These are phyloP conservation scores for Leishmania braziliensis DNA, from an alignment of 208 protist genomes.

Conservation along the genomic window DNA sequence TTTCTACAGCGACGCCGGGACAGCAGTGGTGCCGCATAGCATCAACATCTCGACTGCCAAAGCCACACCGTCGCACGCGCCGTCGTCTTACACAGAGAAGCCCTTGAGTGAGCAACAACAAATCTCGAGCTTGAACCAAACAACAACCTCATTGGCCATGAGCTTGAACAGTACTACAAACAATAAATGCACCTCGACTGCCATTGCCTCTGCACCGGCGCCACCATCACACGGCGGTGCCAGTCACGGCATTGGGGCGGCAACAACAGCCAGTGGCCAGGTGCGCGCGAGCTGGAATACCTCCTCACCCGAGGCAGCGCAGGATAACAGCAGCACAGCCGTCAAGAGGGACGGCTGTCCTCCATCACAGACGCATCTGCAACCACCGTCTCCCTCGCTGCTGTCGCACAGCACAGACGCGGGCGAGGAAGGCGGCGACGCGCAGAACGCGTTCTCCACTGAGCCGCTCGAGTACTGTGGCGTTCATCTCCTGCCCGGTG, in stretches of 20 bases:
- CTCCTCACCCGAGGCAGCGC: background rate
- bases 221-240: slow-evolving; percentile 1
- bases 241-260: background rate
- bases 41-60: slow-evolving; percentile 22
- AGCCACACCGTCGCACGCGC: background rate
- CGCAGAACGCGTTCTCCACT: background rate
- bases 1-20: slow-evolving; percentile 9
- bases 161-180: background rate
- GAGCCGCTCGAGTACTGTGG: slow-evolving; percentile 39
- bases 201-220: background rate
- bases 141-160: background rate
- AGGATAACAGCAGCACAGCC: background rate
- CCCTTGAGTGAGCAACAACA: background rate
- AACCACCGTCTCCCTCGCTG: background rate
- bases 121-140: background rate
- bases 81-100: background rate
- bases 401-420: slow-evolving; percentile 1
- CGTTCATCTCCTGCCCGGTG: slow-evolving; percentile 40
- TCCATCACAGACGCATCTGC: background rate
- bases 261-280: background rate
- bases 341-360: background rate
- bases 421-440: background rate
- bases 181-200: background rate
- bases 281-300: background rate
- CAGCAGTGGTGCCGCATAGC: slow-evolving; percentile 11